phyloP scores from a whole-genome alignment of 306 rosid genomes.

The Acacia crassicarpa region DNA sequence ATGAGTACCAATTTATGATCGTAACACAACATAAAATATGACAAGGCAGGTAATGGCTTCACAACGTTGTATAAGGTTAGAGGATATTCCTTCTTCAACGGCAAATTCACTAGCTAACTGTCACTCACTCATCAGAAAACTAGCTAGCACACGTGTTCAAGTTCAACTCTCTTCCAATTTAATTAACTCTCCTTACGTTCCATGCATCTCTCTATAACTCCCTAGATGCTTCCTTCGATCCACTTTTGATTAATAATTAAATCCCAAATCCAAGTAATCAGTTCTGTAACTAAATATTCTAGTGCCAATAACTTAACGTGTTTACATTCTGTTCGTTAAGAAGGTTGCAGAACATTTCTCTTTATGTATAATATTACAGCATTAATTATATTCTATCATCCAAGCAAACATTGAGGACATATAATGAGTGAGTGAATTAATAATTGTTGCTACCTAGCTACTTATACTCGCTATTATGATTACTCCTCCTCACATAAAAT shows the following conservation, averaged over 20 bases:
- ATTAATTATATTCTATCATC: too few species aligned
- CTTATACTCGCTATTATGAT: background rate
- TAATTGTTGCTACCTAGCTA: too few species aligned
- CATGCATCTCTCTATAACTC: too few species aligned
- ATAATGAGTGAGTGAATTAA: background rate
- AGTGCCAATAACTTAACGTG: background rate
- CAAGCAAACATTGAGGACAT: background rate
- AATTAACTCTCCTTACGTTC: background rate
- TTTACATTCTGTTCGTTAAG: background rate
- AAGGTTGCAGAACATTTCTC: background rate
- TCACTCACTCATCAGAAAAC: background rate
- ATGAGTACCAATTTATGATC: background rate
- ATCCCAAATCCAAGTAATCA: background rate
- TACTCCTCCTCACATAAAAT: background rate
- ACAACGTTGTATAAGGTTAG: background rate
- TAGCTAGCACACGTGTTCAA: background rate
- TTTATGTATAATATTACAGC: too few species aligned
- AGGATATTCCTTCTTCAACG: constrained; percentile 23
- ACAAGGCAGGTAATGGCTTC: background rate
- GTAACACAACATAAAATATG: background rate
- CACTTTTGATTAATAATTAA: background rate
- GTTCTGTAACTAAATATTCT: background rate
- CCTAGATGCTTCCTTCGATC: too few species aligned
- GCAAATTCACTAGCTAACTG: background rate
- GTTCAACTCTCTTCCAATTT: background rate